These are phyloP conservation scores for Saccharomyces hybrid DNA, from an alignment of 1,139 yeast genomes.

Conservation along the genomic window DNA sequence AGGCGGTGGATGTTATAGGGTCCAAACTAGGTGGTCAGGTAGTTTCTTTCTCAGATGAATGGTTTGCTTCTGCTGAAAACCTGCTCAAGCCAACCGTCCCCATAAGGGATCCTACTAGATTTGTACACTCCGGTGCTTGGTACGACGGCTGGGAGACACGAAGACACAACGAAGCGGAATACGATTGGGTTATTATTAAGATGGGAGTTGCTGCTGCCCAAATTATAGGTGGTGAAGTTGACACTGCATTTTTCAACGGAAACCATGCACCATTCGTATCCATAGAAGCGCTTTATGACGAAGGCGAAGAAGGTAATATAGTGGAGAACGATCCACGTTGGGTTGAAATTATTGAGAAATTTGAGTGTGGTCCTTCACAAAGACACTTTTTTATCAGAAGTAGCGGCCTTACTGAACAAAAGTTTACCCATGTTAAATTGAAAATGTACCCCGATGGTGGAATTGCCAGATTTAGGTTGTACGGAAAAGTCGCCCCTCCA, in stretches of 20 bases:
- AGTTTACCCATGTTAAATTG: constrained; percentile 72
- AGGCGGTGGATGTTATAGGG: constrained; percentile 58
- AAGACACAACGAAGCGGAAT: constrained; percentile 75
- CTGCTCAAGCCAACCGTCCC: constrained; percentile 75
- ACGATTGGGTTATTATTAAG: constrained; percentile 78
- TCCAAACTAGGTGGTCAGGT: constrained; percentile 75
- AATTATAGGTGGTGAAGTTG: constrained; percentile 76
- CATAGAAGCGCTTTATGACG: constrained; percentile 60
- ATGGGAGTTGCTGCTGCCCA: constrained; percentile 80
- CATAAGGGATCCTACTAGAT: constrained; percentile 68
- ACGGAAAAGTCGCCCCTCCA: constrained; percentile 66
- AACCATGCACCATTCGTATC: constrained; percentile 88
- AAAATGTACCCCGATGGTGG: constrained; percentile 98
- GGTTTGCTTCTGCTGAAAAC: constrained; percentile 93
- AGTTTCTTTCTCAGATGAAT: constrained; percentile 68
- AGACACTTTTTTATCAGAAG: constrained; percentile 67
- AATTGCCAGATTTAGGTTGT: constrained; percentile 84
- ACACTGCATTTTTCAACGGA: constrained; percentile 88
- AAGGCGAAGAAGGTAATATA: constrained; percentile 15
- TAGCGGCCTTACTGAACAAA: constrained; percentile 45
- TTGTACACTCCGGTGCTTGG: constrained; percentile 88
- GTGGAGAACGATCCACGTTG: constrained; percentile 41
- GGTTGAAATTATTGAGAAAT: constrained; percentile 59
- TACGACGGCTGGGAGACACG: constrained; percentile 99
- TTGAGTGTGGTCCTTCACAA: constrained; percentile 83